Evolutionary conservation across 2,329 filamentous ascomycete species (phyloP).

Genomic region (Paracoccidioides lutzii): DNA sequence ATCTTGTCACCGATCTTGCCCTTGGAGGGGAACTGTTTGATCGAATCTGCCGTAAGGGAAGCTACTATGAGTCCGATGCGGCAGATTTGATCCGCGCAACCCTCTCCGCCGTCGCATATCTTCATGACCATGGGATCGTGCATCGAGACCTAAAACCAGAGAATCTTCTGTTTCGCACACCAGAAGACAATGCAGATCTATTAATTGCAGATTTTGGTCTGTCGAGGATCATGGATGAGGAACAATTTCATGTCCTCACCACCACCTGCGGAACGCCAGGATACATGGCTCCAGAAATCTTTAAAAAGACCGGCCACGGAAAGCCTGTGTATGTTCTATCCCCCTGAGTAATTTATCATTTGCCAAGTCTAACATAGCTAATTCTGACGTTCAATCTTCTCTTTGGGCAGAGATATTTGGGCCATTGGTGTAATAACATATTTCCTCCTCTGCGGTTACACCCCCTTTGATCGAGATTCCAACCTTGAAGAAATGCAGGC

Average conservation of each 20-base stretch:
- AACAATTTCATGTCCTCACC: slow-evolving; percentile 93
- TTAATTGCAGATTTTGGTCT: slow-evolving; percentile 95
- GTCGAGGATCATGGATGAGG: slow-evolving; percentile 95
- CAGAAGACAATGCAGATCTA: slow-evolving; percentile 93
- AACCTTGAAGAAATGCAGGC: slow-evolving; percentile 99
- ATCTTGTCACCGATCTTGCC: slow-evolving; percentile 92
- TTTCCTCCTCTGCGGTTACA: slow-evolving; percentile 95
- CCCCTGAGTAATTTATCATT: not conserved
- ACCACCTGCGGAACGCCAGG: slow-evolving; percentile 96
- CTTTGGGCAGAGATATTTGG: slow-evolving; percentile 62
- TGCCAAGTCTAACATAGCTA: not conserved
- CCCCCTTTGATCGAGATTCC: slow-evolving; percentile 90
- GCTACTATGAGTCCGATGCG: slow-evolving; percentile 95
- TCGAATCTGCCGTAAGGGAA: slow-evolving; percentile 95
- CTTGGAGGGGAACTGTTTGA: slow-evolving; percentile 95
- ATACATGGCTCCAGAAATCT: slow-evolving; percentile 99
- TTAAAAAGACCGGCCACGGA: slow-evolving; percentile 95
- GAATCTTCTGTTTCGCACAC: slow-evolving; percentile 90
- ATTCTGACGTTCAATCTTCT: not conserved
- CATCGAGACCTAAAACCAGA: slow-evolving; percentile 97
- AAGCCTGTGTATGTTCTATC: slow-evolving; percentile 66
- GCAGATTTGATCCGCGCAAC: slow-evolving; percentile 90
- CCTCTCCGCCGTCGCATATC: slow-evolving; percentile 91
- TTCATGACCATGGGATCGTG: slow-evolving; percentile 97
- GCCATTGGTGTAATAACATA: slow-evolving; percentile 97